These are phyloP conservation scores for Arthrobotrys megalospora DNA, from an alignment of 2,329 filamentous ascomycete genomes.

Conservation along the genomic window DNA sequence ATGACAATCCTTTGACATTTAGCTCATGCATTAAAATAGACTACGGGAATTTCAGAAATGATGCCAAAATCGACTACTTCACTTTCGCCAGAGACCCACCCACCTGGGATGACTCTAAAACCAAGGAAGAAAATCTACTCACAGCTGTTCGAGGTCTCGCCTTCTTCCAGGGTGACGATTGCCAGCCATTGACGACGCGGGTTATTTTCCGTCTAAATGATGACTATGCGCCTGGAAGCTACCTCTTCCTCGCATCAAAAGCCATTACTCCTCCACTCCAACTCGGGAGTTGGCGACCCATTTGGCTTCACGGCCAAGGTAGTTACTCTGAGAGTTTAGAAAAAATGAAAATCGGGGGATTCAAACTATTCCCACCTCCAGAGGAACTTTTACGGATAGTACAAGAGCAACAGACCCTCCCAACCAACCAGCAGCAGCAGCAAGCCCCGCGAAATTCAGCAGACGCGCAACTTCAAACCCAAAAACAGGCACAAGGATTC, in stretches of 20 bases:
- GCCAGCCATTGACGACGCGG: slow-evolving; percentile 23
- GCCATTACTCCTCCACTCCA: neutral
- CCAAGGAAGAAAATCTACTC: neutral
- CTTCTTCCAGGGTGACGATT: slow-evolving; percentile 33
- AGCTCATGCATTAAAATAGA: slow-evolving; percentile 34
- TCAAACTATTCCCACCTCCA: neutral
- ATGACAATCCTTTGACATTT: slow-evolving; percentile 3
- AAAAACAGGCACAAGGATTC: neutral
- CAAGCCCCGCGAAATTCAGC: neutral
- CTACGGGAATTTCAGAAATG: neutral
- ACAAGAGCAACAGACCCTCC: neutral
- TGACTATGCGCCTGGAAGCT: slow-evolving; percentile 15
- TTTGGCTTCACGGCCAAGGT: slow-evolving; percentile 31
- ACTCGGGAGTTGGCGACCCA: slow-evolving; percentile 36
- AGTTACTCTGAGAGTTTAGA: slow-evolving; percentile 24
- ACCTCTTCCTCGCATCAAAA: slow-evolving; percentile 15
- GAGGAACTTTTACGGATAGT: neutral
- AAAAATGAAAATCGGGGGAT: slow-evolving; percentile 4
- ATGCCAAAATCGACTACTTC: slow-evolving; percentile 35
- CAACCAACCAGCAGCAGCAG: neutral
- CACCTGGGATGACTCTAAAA: slow-evolving; percentile 11
- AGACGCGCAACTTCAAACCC: neutral
- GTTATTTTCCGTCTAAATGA: slow-evolving; percentile 29
- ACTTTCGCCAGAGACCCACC: slow-evolving; percentile 32
- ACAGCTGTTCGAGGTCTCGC: slow-evolving; percentile 24